A percentile compares a stretch with the other conserved stretches of the same genome.
Evolutionary conservation across 140 eudicot species (phyloP).

Genomic region (Senecio squalidus): DNA sequence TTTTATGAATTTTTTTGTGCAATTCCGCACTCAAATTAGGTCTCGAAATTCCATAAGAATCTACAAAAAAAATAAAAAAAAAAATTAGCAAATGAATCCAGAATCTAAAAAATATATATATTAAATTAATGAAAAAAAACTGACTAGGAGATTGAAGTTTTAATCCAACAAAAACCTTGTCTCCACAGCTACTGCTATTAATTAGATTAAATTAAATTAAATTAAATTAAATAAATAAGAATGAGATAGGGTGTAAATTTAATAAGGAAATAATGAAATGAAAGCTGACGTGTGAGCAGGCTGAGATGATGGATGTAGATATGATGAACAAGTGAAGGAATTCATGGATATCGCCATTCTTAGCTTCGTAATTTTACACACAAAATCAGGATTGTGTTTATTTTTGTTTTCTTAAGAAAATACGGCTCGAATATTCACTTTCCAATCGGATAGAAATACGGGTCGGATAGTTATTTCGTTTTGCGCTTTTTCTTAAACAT

Average conservation of each 20-base stretch:
- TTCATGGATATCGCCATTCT: slow-evolving; percentile 54
- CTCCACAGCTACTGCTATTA: slow-evolving; percentile 35
- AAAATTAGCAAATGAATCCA: background rate
- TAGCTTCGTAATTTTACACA: slow-evolving; percentile 7
- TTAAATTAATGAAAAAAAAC: background rate
- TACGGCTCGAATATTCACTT: slow-evolving; percentile 5
- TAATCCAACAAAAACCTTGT: slow-evolving; percentile 70
- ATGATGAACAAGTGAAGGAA: slow-evolving; percentile 38
- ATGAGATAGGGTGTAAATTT: background rate
- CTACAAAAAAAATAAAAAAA: slow-evolving; percentile 26
- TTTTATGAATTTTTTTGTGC: slow-evolving; percentile 50
- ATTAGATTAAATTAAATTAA: background rate
- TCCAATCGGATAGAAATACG: background rate
- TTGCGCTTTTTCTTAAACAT: no score
- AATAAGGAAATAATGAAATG: background rate
- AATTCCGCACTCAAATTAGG: slow-evolving; percentile 58
- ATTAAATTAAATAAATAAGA: background rate
- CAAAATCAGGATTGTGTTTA: slow-evolving; percentile 1
- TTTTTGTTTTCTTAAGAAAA: no score
- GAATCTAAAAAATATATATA: background rate
- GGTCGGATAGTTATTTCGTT: slow-evolving; percentile 11
- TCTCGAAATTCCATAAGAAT: slow-evolving; percentile 42
- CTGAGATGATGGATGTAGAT: slow-evolving; percentile 36
- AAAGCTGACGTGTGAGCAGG: slow-evolving; percentile 51
- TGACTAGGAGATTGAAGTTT: slow-evolving; percentile 63